phyloP scores from a whole-genome alignment of 2,329 filamentous ascomycete genomes.

The Phialocephala subalpina region DNA sequence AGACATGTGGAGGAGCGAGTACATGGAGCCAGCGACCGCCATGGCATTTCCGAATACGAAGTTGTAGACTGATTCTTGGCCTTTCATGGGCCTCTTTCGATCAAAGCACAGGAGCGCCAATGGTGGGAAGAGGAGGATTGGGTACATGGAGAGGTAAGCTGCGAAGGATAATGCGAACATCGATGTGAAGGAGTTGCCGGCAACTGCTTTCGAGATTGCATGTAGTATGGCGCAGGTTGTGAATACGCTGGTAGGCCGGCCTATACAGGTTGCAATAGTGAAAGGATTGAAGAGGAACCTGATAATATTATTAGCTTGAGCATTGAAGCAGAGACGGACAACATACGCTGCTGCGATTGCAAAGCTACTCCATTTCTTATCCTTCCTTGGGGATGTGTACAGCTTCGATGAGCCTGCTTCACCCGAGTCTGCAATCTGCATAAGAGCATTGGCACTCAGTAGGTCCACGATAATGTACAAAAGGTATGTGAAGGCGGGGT shows the following conservation, averaged over 20 bases:
- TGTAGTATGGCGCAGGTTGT: slow-evolving; percentile 88
- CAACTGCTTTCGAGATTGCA: slow-evolving; percentile 81
- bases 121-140: slow-evolving; percentile 84
- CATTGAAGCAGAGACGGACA: not conserved
- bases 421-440: slow-evolving; percentile 81
- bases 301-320: not conserved
- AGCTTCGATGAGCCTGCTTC: slow-evolving; percentile 77
- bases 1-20: slow-evolving; percentile 73
- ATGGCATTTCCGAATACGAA: slow-evolving; percentile 65
- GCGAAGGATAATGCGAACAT: slow-evolving; percentile 88
- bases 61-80: slow-evolving; percentile 46
- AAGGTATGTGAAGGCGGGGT: slow-evolving; percentile 78
- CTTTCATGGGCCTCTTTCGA: slow-evolving; percentile 47
- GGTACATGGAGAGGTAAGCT: slow-evolving; percentile 92
- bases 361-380: slow-evolving; percentile 76
- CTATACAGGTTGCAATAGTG: slow-evolving; percentile 89
- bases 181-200: slow-evolving; percentile 75
- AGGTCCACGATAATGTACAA: slow-evolving; percentile 86
- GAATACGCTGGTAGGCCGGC: slow-evolving; percentile 87
- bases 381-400: slow-evolving; percentile 81
- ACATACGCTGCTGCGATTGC: slow-evolving; percentile 81
- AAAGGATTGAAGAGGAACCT: slow-evolving; percentile 96
- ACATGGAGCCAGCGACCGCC: slow-evolving; percentile 63
- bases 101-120: slow-evolving; percentile 84
- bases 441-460: slow-evolving; percentile 80